Evolutionary conservation across 495 filamentous ascomycete genomes (phyloP), one percentile per base, ranked within the genome.

Genomic region (Xylaria curta): DNA sequence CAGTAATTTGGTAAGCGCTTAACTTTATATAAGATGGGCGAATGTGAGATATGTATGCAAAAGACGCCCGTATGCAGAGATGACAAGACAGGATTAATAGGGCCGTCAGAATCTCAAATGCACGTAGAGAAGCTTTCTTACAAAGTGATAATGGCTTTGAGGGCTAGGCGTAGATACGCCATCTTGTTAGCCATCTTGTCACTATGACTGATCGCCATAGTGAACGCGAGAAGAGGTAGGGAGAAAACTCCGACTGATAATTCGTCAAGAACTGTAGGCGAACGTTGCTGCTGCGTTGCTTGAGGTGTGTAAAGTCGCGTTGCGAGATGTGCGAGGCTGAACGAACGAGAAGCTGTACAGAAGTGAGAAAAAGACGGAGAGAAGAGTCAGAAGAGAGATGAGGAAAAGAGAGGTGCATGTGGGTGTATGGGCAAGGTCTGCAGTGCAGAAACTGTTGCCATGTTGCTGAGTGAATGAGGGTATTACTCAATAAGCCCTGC

Each of bases 81-180:
- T 6, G 9, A 15, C 46, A 26, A 31, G 4, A 7, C 4, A 21
- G 26, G 13, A 28, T 59, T 1, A 21, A 44, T 53, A 4, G 21
- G 42, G 28, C 6, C 17, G 17, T 13, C 17, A 26, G 24, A 60
- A 40, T 19, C 7, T 60, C 21, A 47, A 12, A 60, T 21, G 31
- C n/a, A n/a, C 17, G 51, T 19, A 54, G 63, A 49, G 40, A 56
- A 15, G 36, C 49, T 56, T 56, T 9, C 65, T 67, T 68, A 68
- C 66, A 44, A 60, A 26, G 66, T 68, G 40, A 68, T 68, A 7
- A n/a, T n/a, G 10, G 53, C 66, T 53, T 68, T 68, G 38, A 36
- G 8, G 53, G 40, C 66, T 40, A 36, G 7, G 40, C 53, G 66
- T 1, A 47, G n/a, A 26, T 5, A 19, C 40, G 31, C 33, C 53